A percentile compares a stretch with the other conserved stretches of the same genome.
phyloP scores from a whole-genome alignment of 2,329 filamentous ascomycete species.

The Chrysoporthe puriensis region DNA sequence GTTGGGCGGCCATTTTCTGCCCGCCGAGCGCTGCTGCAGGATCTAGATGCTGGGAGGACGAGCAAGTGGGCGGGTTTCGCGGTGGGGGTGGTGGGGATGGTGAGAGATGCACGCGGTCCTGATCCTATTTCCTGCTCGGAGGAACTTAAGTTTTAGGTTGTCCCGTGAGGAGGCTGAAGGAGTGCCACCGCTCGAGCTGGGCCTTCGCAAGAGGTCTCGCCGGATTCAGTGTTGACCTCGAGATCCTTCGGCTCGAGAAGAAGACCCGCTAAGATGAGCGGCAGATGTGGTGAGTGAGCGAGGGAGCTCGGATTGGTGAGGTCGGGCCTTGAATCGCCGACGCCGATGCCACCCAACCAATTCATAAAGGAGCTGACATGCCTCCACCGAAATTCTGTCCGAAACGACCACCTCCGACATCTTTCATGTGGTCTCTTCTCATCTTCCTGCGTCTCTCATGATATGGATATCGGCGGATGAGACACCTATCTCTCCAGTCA shows the following conservation, averaged over 20 bases:
- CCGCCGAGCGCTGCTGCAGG: not conserved
- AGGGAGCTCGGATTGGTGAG: not conserved
- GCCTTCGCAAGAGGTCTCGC: too few species aligned
- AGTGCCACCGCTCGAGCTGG: too few species aligned
- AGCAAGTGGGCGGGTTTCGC: too few species aligned
- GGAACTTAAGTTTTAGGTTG: not conserved
- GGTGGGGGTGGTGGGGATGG: too few species aligned
- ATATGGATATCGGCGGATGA: too few species aligned
- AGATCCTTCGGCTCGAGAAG: not conserved
- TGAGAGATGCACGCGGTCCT: too few species aligned
- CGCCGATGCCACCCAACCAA: not conserved
- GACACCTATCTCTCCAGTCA: too few species aligned
- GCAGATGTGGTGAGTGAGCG: not conserved
- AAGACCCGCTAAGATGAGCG: not conserved
- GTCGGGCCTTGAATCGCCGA: not conserved
- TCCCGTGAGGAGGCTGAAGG: not conserved
- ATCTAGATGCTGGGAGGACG: not conserved
- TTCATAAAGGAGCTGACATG: not conserved
- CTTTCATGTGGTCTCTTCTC: too few species aligned
- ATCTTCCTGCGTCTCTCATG: too few species aligned
- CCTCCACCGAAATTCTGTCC: not conserved
- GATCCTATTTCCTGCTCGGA: not conserved
- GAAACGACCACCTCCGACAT: not conserved
- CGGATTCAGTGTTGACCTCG: not conserved
- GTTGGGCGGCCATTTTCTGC: constrained; percentile 31